These are phyloP conservation scores for Lasiodiplodia hormozganensis DNA, from an alignment of 2,329 filamentous ascomycete genomes.

Conservation along the genomic window DNA sequence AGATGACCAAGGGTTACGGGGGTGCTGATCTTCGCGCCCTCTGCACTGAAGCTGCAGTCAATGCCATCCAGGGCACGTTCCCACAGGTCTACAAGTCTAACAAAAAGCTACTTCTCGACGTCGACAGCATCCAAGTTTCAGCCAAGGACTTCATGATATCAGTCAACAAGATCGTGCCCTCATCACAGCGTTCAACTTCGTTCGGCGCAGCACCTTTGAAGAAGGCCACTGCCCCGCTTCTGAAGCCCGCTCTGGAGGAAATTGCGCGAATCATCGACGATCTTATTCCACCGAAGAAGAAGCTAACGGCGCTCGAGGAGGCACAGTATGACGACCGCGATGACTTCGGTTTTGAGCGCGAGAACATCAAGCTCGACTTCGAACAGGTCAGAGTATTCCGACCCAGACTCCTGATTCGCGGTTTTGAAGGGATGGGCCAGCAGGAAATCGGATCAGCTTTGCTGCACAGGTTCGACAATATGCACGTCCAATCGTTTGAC, in stretches of 20 bases:
- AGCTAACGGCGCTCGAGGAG: conserved; percentile 88
- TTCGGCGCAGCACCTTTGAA: conserved; percentile 84
- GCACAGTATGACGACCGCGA: conserved; percentile 89
- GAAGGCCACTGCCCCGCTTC: conserved; percentile 78
- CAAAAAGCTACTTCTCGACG: conserved; percentile 88
- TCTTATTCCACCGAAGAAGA: conserved; percentile 83
- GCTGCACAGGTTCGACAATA: conserved; percentile 87
- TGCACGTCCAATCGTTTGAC: conserved; percentile 95
- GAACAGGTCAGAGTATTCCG: conserved; percentile 88
- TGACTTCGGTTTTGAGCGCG: conserved; percentile 83
- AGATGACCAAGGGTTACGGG: conserved; percentile 93
- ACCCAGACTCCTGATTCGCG: conserved; percentile 83
- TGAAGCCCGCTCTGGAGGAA: conserved; percentile 73
- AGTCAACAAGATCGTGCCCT: conserved; percentile 94
- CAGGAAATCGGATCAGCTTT: conserved; percentile 85
- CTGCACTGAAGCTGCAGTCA: conserved; percentile 94
- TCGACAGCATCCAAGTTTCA: conserved; percentile 81
- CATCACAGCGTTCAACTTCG: conserved; percentile 87
- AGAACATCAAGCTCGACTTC: conserved; percentile 75
- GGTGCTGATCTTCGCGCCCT: conserved; percentile 93
- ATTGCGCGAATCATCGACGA: conserved; percentile 75
- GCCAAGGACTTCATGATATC: conserved; percentile 98
- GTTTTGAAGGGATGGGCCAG: conserved; percentile 90
- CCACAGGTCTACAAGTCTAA: conserved; percentile 94
- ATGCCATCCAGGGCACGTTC: conserved; percentile 93